Base-by-base conservation (phyloP, 2,329 filamentous ascomycete species). In the Penicillium corylophilum region DNA sequence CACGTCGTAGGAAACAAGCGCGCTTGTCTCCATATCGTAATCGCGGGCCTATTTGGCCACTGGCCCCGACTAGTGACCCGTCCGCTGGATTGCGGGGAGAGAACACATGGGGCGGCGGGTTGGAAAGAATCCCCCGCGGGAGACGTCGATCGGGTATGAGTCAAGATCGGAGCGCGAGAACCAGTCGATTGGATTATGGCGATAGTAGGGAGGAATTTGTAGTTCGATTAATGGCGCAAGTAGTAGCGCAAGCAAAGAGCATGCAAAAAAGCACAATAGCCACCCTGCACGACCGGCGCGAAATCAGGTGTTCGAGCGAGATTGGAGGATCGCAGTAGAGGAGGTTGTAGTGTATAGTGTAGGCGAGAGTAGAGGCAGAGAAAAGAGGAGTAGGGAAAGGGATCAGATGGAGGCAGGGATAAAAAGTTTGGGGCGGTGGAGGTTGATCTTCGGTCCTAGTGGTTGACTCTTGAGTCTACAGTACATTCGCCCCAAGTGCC, bases 351-450 rank as follows among this genome's bases (percentile, higher is more conserved):
- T n/a, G n/a, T n/a, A n/a, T n/a, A n/a, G n/a, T n/a, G n/a, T n/a
- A 16, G 39, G 23, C 23, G 46, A 23, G 18, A 22, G 29, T 16
- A 29, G 43, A 53, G 50, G 38, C 35, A 40, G 40, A 40, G 46
- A 44, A 44, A 44, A 43, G 38, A 42, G 28, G 15, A 35, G 22
- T 13, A 36, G 31, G 29, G 45, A 43, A 51, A 47, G 41, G 50
- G 50, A 55, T 48, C 33, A 55, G 54, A 26, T 52, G 46, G 39
- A 50, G 55, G 59, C 50, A 62, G 54, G 59, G 61, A 61, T 57
- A 48, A 46, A 44, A 54, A 51, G 53, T 43, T 59, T 51, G 54
- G 54, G 59, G 61, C 59, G 61, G 61, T 61, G 59, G 57, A 58
- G 52, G 57, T 52, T 57, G 50, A 59, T 62, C 55, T 47, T 41